Evolutionary conservation across 768 basidiomycete species (phyloP).

Genomic region (Cyclocybe cylindracea): DNA sequence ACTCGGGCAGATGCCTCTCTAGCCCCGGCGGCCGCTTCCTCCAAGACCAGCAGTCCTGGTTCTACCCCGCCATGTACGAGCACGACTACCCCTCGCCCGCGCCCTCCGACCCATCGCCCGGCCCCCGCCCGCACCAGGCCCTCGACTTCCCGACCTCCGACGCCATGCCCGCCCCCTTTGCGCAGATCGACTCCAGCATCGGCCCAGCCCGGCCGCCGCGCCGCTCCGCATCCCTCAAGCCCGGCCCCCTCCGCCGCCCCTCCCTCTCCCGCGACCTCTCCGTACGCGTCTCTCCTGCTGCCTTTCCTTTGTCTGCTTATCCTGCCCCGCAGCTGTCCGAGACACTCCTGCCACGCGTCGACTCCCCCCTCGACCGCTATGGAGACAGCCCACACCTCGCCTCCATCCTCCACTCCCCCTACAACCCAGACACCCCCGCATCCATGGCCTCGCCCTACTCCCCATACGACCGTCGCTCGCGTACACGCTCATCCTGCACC

Average conservation of each 20-base stretch:
- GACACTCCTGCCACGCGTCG: neutral
- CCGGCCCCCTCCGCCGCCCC: slow-evolving; percentile 23
- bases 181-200: slow-evolving; percentile 50
- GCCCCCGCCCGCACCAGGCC: slow-evolving; percentile 1
- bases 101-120: slow-evolving; percentile 35
- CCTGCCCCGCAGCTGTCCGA: no score
- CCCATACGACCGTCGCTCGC: slow-evolving; percentile 39
- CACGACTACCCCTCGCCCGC: slow-evolving; percentile 40
- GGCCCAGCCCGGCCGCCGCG: slow-evolving; percentile 49
- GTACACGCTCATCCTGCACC: slow-evolving; percentile 48
- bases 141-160: slow-evolving; percentile 9
- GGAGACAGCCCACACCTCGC: slow-evolving; percentile 1
- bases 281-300: neutral
- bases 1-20: neutral
- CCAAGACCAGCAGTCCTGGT: neutral
- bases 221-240: slow-evolving; percentile 24
- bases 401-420: slow-evolving; percentile 36
- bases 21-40: slow-evolving; percentile 5
- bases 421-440: slow-evolving; percentile 46
- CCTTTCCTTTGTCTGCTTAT: neutral
- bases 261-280: no score
- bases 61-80: neutral
- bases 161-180: slow-evolving; percentile 23
- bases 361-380: slow-evolving; percentile 1
- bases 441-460: slow-evolving; percentile 50